Conservation (phyloP, 1,284 basidiomycete genomes). For the Marasmius fiardii region DNA sequence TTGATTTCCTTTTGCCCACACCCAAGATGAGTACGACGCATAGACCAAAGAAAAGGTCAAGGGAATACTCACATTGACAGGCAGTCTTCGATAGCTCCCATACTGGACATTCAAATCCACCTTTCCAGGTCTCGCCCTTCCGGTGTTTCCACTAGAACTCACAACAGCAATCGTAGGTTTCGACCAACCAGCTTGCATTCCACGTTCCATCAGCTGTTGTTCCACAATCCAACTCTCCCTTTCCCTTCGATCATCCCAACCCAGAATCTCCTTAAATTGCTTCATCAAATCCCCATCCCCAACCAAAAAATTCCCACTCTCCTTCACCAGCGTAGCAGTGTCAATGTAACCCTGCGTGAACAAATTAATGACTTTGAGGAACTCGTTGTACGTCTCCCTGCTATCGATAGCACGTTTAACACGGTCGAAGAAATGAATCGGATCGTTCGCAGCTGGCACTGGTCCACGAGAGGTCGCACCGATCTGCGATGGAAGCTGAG, state of each 20-base stretch:
- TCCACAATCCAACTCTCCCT: constrained; percentile 47
- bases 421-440: constrained; percentile 90
- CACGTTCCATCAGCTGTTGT: constrained; percentile 29
- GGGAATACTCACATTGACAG: constrained; percentile 59
- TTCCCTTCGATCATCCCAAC: constrained; percentile 76
- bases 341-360: constrained; percentile 96
- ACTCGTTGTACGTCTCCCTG: constrained; percentile 91
- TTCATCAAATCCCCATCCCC: constrained; percentile 77
- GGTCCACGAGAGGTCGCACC: constrained; percentile 26
- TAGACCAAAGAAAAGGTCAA: neutral
- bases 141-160: constrained; percentile 45
- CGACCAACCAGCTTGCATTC: constrained; percentile 34
- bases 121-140: constrained; percentile 22
- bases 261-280: constrained; percentile 89
- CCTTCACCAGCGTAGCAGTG: constrained; percentile 73
- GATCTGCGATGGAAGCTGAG: constrained; percentile 26
- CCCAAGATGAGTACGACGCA: constrained; percentile 1
- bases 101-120: constrained; percentile 58
- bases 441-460: constrained; percentile 53
- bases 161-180: constrained; percentile 37
- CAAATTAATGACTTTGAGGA: constrained; percentile 92
- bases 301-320: constrained; percentile 60
- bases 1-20: constrained; percentile 66
- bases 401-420: constrained; percentile 89
- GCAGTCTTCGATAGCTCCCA: constrained; percentile 90